Evolutionary conservation across 768 basidiomycete species (phyloP), one percentile per base, ranked within the genome.

Genomic region (Phaeotremella skinneri): DNA sequence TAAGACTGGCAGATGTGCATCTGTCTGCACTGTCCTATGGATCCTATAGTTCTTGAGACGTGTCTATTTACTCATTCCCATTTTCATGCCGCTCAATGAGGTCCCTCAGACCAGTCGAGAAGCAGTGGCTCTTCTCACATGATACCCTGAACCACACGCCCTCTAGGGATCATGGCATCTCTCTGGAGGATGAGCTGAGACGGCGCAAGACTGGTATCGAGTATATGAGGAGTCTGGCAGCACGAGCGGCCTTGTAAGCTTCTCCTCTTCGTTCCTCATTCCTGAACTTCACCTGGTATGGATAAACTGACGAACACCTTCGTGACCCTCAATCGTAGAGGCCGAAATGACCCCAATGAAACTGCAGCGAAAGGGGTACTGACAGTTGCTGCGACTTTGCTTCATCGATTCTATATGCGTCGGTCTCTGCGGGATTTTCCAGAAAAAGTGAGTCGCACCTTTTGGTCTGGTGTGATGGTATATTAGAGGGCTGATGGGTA

Each of bases 331-430:
- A 32, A 4, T 9, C 5, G 32, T 29, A 41, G 17, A 6, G 42
- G 21, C 21, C 23, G 5, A 11, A 9, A 30, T 37, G 31, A 52
- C 45, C 7, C 7, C 23, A 27, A 42, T 25, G 25, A 41, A 4
- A 25, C 29, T 4, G 13, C 32, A 11, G 25, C 52, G 0, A 49
- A 55, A 55, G 61, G 68, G 20, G 62, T 69, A 1, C 37, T 75
- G 26, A 60, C 63, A 4, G 55, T 65, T 0, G 76, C 71, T 9
- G 58, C 71, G 4, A 73, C 66, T 0, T 39, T 76, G 1, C 21
- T 76, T 9, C 72, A 77, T 59, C 68, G 76, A 4, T 77, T 76
- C 59, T 77, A 74, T 61, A 77, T 77, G 76, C 61, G 76, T 2
- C 52, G 66, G 30, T 66, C 68, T 2, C 39, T 76, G 25, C 56